Percentiles rank a stretch among this genome's conserved stretches.
phyloP scores from a whole-genome alignment of 176 grass and related monocot genomes.

The Phragmites australis region DNA sequence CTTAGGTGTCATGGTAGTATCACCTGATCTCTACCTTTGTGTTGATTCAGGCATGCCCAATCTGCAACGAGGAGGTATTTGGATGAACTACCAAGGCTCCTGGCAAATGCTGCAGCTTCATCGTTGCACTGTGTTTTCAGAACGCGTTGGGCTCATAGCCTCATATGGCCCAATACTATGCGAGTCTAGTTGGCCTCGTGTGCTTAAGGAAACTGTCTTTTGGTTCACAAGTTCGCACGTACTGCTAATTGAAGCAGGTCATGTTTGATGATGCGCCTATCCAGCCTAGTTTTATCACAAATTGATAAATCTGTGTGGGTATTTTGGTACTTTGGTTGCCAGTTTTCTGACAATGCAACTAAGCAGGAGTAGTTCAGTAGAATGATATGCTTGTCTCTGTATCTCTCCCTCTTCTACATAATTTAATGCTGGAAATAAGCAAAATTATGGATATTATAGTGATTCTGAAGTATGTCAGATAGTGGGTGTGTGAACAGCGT shows the following conservation, averaged over 20 bases:
- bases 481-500: no score
- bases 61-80: constrained; percentile 79
- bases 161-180: constrained; percentile 1
- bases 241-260: constrained; percentile 14
- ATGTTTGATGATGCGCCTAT: constrained; percentile 17
- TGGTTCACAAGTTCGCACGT: neutral
- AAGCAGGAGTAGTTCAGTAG: constrained; percentile 16
- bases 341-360: constrained; percentile 34
- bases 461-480: no score
- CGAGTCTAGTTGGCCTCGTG: neutral
- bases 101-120: neutral
- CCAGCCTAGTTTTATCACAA: constrained; percentile 32
- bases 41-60: constrained; percentile 64
- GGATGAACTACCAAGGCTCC: constrained; percentile 37
- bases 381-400: constrained; percentile 2
- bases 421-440: constrained; percentile 16
- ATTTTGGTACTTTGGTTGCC: constrained; percentile 13
- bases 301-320: constrained; percentile 22
- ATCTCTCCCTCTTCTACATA: neutral
- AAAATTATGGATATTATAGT: constrained; percentile 9
- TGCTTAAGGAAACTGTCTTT: constrained; percentile 9
- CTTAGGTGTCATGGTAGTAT: neutral
- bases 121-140: neutral
- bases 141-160: constrained; percentile 11
- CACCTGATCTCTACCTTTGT: constrained; percentile 22